Base-by-base conservation (phyloP, 75 land plant genomes). In the Sequoia sempervirens region DNA sequence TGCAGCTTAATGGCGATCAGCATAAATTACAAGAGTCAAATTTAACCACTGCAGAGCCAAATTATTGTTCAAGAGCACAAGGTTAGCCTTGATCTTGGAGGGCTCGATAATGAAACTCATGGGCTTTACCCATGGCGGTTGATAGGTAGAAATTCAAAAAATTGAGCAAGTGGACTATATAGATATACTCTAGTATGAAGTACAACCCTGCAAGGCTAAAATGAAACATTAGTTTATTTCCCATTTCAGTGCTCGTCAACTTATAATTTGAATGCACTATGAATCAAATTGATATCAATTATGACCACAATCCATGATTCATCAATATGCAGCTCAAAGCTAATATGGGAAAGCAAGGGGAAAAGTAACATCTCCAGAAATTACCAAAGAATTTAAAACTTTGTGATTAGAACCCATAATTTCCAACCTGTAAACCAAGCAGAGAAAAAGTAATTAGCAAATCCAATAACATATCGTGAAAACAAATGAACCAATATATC, bases 141-240 rank as follows among this genome's bases (percentile, higher is more conserved):
- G 99, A 97, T 64, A 97, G 88, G 81, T 89, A 95, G 73, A 94
- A 97, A 79, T 97, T 97, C 99, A 97, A 79, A 97, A 97, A 26
- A 97, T 90, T 28, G 99, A 91, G 79, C 95, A 93, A 64, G 89
- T 86, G 4, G 99, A 97, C 99, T n/a, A n/a, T n/a, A 97, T 97
- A 86, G 95, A 97, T n/a, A 94, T 26, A 97, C 99, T 12, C 96
- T 88, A 34, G 92, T 89, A 73, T 94, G 93, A 68, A 98, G 99
- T 10, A 97, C 83, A 13, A 88, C 88, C 89, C 99, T 97, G 91
- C 46, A 53, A 45, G 12, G 37, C 45, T 66, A 46, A 5, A 61
- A 43, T 18, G 26, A 43, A 79, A 64, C 50, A 34, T 37, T 47
- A 36, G 28, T 37, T 9, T 5, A 45, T 32, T 50, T 50, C 14